These are phyloP conservation scores for Pseudozyma hubeiensis DNA, from an alignment of 1,284 basidiomycete genomes.

Conservation along the genomic window DNA sequence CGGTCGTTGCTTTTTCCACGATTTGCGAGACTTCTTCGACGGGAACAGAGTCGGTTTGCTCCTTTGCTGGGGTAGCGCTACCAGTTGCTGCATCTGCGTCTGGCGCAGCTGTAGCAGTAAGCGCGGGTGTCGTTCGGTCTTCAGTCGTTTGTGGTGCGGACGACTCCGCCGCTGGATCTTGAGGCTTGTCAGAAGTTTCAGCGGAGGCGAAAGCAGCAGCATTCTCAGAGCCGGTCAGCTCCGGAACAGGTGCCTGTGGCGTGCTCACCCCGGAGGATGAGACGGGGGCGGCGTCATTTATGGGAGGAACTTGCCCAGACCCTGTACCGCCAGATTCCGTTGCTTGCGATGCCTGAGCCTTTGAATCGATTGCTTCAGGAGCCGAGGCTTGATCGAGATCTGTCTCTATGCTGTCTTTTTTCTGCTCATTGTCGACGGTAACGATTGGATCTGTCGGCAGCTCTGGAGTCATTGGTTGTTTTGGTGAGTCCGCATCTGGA, in stretches of 20 bases:
- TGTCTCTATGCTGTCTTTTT: neutral
- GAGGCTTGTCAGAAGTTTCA: neutral
- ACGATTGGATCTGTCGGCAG: neutral
- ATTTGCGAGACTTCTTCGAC: neutral
- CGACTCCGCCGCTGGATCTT: slow-evolving; percentile 1
- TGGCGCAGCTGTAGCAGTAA: slow-evolving; percentile 7
- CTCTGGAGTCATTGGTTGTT: slow-evolving; percentile 22
- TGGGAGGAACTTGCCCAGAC: neutral
- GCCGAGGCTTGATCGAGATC: neutral
- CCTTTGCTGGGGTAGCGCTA: neutral
- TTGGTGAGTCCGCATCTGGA: slow-evolving; percentile 11
- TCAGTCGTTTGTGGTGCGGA: slow-evolving; percentile 3
- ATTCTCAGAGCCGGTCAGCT: slow-evolving; percentile 2
- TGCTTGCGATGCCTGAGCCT: neutral
- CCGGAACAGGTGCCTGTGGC: slow-evolving; percentile 3
- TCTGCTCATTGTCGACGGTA: neutral
- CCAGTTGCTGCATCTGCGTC: neutral
- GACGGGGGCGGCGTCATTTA: neutral
- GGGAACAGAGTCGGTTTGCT: neutral
- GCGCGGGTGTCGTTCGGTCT: slow-evolving; percentile 20
- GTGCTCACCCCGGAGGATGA: neutral
- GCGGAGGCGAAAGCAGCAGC: neutral
- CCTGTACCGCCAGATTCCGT: slow-evolving; percentile 1
- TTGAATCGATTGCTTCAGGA: neutral
- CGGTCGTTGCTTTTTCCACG: neutral